Base-by-base conservation (phyloP, 2,329 filamentous ascomycete genomes). In the Cercospora beticola region DNA sequence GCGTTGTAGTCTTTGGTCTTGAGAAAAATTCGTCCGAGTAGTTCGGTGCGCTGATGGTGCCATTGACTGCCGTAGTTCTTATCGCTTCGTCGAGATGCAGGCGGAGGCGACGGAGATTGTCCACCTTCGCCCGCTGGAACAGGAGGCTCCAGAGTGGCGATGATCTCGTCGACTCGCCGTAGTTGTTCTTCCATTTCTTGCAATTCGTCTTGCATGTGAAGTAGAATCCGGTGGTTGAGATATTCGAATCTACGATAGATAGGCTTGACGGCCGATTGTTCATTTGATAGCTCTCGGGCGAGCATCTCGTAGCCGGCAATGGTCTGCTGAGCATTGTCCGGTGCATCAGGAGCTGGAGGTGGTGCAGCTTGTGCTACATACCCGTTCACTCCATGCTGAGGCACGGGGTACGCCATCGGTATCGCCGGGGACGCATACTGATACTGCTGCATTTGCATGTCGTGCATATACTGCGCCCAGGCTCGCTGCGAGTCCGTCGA, bases 131-230 rank as follows among this genome's bases (percentile, higher is more conserved):
- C 21, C 23, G 23, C 14, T 18, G 64, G 33, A 0, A 49, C 26
- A 9, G 68, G 33, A 16, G 72, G 71, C n/a, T 72, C 76, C 30
- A 74, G 73, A 70, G 83, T 81, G 14, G 81, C 81, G 75, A 87
- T 84, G 52, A 83, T 82, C 70, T 87, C 84, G 66, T 97, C 94
- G 0, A 95, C 80, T 0, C 84, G 83, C 18, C 87, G 86, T 0
- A 97, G 85, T 67, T 94, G 88, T 74, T 93, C 89, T 79, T 97
- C 93, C 43, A 97, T 83, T 74, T 94, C 90, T 31, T 85, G 84
- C 18, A 97, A 87, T 78, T 97, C 92, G 76, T 97, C 93, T 79
- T 97, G 94, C 16, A 97, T 84, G 70, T 95, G 89, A 0, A 97
- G 83, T 2, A 97, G 82, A 2, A 97, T 82, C 2, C 94, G 89